Evolutionary conservation across 768 basidiomycete species (phyloP), one percentile per base, ranked within the genome.

Genomic region (Kwoniella heveanensis): DNA sequence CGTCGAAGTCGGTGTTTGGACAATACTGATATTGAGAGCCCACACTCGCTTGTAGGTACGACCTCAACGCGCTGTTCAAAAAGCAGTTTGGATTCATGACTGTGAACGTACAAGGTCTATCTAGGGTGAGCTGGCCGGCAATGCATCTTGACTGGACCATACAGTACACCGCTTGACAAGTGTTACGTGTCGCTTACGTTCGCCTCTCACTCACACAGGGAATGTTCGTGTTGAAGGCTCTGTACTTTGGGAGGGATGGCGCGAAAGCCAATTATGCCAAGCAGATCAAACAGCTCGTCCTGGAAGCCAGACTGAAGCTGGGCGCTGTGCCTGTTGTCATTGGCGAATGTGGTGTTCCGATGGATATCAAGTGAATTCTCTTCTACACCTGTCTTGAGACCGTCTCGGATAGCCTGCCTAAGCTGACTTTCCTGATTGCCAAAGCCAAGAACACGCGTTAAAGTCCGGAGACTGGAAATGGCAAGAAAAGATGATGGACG

Each of bases 401-500:
- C 32, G 32, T 13, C 13, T n/a, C 8, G 26, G 32, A n/a, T 15
- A 47, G 21, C 46, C 46, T 8, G 17, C 17, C n/a, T n/a, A n/a
- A n/a, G n/a, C n/a, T n/a, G n/a, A n/a, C n/a, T n/a, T 47, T 47
- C 24, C 61, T 27, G 62, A 52, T 47, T 6, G 21, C 21, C 26
- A 25, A 53, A 93, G 92, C 77, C 81, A 86, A 39, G 85, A 85
- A 55, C 85, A 86, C 67, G 90, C 91, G 0, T 89, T 95, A 75
- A 69, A 79, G 54, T 85, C 86, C 0, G 88, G 88, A 37, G 83
- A 90, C 74, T 97, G 88, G 79, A 83, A 74, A 6, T 91, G 88
- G 89, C 96, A 98, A 70, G 79, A 85, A 27, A 84, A 88, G 29
- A 95, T 95, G 92, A 91, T 98, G 89, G 96, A 98, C 71, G 90